Evolutionary conservation across 371 early-diverging fungal genomes (phyloP).

Genomic region (Capniomyces stellatus): DNA sequence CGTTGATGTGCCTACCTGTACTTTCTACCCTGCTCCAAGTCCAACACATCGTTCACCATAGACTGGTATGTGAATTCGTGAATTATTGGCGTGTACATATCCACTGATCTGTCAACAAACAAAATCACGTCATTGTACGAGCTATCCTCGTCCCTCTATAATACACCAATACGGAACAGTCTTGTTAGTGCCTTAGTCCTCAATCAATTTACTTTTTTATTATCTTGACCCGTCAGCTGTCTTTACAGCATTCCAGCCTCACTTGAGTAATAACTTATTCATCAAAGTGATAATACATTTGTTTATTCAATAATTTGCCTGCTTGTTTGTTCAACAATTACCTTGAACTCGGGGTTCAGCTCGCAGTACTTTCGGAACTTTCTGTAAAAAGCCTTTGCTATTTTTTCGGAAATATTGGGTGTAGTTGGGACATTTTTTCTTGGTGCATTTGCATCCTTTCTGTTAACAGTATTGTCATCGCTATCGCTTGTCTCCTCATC

Average conservation of each 20-base stretch:
- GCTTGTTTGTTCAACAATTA: no score
- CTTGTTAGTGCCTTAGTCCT: not conserved
- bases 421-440: not conserved
- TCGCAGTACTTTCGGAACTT: not conserved
- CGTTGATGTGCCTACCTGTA: not conserved
- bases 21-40: slow-evolving; percentile 1
- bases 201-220: not conserved
- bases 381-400: not conserved
- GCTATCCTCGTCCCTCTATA: not conserved
- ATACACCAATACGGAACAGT: not conserved
- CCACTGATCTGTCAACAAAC: slow-evolving; percentile 78
- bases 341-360: not conserved
- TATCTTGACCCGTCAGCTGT: slow-evolving; percentile 39
- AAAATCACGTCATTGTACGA: slow-evolving; percentile 26
- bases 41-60: slow-evolving; percentile 72
- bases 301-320: slow-evolving; percentile 21
- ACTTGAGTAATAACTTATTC: slow-evolving; percentile 2
- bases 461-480: not conserved
- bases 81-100: slow-evolving; percentile 64
- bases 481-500: not conserved
- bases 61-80: slow-evolving; percentile 94
- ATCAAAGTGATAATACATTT: slow-evolving; percentile 11
- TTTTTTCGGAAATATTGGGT: not conserved
- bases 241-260: slow-evolving; percentile 42
- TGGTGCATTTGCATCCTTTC: not conserved